These are phyloP conservation scores for Ogataea hybrid DNA, from an alignment of 1,139 yeast genomes.

Conservation along the genomic window DNA sequence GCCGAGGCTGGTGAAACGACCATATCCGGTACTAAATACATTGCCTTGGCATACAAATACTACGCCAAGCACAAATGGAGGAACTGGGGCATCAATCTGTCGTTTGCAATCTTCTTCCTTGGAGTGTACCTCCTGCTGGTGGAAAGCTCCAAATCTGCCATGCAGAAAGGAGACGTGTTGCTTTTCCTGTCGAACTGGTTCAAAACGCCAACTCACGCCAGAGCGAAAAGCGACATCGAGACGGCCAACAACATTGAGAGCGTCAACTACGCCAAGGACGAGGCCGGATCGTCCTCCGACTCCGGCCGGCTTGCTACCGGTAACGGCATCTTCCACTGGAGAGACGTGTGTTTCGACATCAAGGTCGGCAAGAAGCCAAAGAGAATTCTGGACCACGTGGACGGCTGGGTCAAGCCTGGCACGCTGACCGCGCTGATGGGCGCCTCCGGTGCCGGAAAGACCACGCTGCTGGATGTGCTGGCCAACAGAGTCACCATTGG, in stretches of 20 bases:
- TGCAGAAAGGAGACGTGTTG: slow-evolving; percentile 79
- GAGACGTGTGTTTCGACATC: slow-evolving; percentile 69
- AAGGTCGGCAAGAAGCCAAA: slow-evolving; percentile 62
- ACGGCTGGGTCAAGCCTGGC: slow-evolving; percentile 66
- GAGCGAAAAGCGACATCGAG: slow-evolving; percentile 10
- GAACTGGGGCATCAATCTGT: slow-evolving; percentile 69
- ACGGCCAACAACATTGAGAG: neutral
- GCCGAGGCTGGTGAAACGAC: slow-evolving; percentile 51
- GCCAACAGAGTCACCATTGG: slow-evolving; percentile 60
- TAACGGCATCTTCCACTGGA: slow-evolving; percentile 70
- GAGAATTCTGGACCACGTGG: slow-evolving; percentile 55
- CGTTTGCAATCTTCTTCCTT: slow-evolving; percentile 54
- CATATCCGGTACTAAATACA: slow-evolving; percentile 60
- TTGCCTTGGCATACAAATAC: slow-evolving; percentile 27
- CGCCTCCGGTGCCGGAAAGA: slow-evolving; percentile 69
- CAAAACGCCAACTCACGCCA: slow-evolving; percentile 24
- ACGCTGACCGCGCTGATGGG: slow-evolving; percentile 64
- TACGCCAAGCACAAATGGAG: slow-evolving; percentile 65
- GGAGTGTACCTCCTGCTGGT: slow-evolving; percentile 52
- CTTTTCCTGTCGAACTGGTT: slow-evolving; percentile 54
- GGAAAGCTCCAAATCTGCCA: slow-evolving; percentile 68
- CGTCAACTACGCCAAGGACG: neutral
- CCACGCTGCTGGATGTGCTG: slow-evolving; percentile 55
- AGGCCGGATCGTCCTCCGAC: slow-evolving; percentile 18
- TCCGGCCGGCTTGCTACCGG: slow-evolving; percentile 29